Evolutionary conservation across 495 filamentous ascomycete species (phyloP).

Genomic region (Annulohypoxylon bovei): DNA sequence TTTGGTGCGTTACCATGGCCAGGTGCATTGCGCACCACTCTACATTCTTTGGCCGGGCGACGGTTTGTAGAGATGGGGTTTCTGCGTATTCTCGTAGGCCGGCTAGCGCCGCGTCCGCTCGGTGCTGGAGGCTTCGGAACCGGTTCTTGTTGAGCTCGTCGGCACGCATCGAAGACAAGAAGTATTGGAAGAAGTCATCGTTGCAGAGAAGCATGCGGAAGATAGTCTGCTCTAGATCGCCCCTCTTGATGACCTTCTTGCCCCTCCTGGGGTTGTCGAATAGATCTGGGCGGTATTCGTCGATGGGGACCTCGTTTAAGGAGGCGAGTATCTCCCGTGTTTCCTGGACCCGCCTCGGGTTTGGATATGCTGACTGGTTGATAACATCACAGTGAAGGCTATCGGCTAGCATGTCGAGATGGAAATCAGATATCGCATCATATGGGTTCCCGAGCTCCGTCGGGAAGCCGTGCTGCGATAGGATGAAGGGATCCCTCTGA

Average conservation of each 20-base stretch:
- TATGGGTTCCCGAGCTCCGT: constrained; percentile 56
- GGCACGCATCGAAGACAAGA: constrained; percentile 50
- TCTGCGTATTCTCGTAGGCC: constrained; percentile 48
- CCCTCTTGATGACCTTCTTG: constrained; percentile 45
- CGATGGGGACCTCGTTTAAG: constrained; percentile 46
- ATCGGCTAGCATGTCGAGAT: constrained; percentile 58
- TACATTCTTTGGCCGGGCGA: constrained; percentile 27
- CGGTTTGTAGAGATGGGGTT: constrained; percentile 25
- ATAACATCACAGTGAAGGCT: constrained; percentile 54
- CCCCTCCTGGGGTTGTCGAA: constrained; percentile 39
- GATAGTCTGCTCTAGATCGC: constrained; percentile 58
- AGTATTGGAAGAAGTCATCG: constrained; percentile 55
- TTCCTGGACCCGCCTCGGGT: constrained; percentile 49
- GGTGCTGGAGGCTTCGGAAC: constrained; percentile 52
- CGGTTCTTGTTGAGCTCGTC: constrained; percentile 52
- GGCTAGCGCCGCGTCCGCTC: constrained; percentile 51
- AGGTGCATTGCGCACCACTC: constrained; percentile 56
- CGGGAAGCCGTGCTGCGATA: constrained; percentile 51
- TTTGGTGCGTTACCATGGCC: constrained; percentile 44
- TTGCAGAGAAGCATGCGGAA: constrained; percentile 59
- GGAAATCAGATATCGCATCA: constrained; percentile 52
- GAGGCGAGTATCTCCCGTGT: constrained; percentile 57
- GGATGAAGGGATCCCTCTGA: constrained; percentile 46
- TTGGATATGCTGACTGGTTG: constrained; percentile 45
- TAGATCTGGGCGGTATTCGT: constrained; percentile 53